phyloP scores from a whole-genome alignment of 2,329 filamentous ascomycete genomes.

The Karstenula rhodostoma region DNA sequence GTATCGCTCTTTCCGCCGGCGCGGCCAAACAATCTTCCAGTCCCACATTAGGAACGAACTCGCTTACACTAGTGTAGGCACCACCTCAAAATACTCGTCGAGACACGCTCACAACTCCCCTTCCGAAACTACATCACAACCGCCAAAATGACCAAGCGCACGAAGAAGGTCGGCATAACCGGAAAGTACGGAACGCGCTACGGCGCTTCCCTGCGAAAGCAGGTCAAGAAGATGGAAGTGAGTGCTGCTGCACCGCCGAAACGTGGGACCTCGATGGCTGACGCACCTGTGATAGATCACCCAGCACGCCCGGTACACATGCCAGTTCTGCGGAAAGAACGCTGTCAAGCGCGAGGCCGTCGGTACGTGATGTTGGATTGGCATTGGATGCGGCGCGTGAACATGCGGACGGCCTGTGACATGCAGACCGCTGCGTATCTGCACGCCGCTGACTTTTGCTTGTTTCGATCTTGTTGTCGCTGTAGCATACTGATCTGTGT shows the following conservation, averaged over 20 bases:
- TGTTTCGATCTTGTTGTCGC: neutral
- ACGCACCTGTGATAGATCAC: conserved; percentile 66
- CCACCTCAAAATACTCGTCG: conserved; percentile 14
- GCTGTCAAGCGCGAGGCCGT: conserved; percentile 88
- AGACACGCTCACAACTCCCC: conserved; percentile 26
- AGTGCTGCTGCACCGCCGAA: conserved; percentile 1
- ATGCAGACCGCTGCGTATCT: neutral
- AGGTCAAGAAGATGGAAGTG: conserved; percentile 97
- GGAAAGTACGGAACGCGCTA: conserved; percentile 97
- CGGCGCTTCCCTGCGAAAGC: conserved; percentile 99
- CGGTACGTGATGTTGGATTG: conserved; percentile 7
- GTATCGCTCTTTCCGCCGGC: neutral
- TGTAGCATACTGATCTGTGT: neutral
- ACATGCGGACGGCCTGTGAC: neutral
- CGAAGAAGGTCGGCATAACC: conserved; percentile 86
- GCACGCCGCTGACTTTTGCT: neutral
- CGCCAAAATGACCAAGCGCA: conserved; percentile 65
- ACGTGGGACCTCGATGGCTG: conserved; percentile 26
- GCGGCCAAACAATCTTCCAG: neutral
- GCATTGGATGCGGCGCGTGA: neutral
- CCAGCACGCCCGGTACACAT: conserved; percentile 94
- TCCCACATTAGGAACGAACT: neutral
- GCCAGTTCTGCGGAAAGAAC: conserved; percentile 94
- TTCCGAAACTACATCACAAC: conserved; percentile 32
- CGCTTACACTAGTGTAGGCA: too few relatives aligned